Evolutionary conservation across 2,329 filamentous ascomycete species (phyloP).

Genomic region (Hyphodiscus sp.): DNA sequence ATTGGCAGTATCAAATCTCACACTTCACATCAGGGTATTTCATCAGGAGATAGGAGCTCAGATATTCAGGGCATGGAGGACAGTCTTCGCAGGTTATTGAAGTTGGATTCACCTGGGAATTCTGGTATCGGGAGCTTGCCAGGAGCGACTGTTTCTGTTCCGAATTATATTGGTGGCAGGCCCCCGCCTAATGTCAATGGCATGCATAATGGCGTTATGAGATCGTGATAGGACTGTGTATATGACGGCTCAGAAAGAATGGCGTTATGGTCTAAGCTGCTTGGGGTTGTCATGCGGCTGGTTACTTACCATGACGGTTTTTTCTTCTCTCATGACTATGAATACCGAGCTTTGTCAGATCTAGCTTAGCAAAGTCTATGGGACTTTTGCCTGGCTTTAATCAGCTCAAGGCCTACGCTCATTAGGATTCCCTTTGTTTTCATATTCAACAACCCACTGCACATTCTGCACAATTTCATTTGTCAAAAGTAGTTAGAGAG

Average conservation of each 20-base stretch:
- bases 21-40: conserved; percentile 13
- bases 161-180: conserved; percentile 22
- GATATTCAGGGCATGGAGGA: conserved; percentile 30
- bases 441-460: conserved; percentile 16
- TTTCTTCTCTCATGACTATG: neutral
- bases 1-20: conserved; percentile 10
- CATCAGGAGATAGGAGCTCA: conserved; percentile 16
- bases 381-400: neutral
- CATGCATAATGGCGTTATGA: conserved; percentile 23
- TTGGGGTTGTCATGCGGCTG: conserved; percentile 1
- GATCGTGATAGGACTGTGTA: conserved; percentile 17
- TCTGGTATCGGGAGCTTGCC: conserved; percentile 7
- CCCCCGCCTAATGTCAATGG: conserved; percentile 17
- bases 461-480: conserved; percentile 26
- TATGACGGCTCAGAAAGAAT: conserved; percentile 7
- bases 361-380: neutral
- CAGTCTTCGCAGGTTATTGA: conserved; percentile 29
- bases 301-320: conserved; percentile 9
- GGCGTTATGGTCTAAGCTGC: conserved; percentile 12
- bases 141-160: conserved; percentile 13
- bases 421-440: conserved; percentile 9
- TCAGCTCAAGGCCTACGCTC: neutral
- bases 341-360: neutral
- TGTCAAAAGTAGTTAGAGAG: conserved; percentile 4
- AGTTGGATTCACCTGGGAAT: conserved; percentile 22